These are phyloP conservation scores for Lactuca saligna DNA, from an alignment of 129 eudicot genomes.

Conservation along the genomic window DNA sequence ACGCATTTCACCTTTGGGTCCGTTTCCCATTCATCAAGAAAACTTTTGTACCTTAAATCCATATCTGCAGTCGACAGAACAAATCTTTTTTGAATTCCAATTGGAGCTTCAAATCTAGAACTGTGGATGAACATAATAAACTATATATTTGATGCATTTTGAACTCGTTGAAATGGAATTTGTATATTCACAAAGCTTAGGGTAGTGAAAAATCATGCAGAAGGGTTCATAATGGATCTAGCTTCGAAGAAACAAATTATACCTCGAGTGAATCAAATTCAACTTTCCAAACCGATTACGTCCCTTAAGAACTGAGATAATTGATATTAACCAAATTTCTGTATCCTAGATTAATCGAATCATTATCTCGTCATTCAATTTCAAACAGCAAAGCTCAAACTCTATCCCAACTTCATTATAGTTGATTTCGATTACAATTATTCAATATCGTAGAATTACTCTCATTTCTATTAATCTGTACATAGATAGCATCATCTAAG, in stretches of 20 bases:
- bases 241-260: not conserved
- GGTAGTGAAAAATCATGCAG: slow-evolving; percentile 4
- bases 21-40: slow-evolving; percentile 87
- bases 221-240: not conserved
- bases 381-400: not conserved
- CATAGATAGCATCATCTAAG: not conserved
- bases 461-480: not conserved
- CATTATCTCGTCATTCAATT: not conserved
- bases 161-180: slow-evolving; percentile 3
- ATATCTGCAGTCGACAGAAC: slow-evolving; percentile 59
- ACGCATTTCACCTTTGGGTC: slow-evolving; percentile 89
- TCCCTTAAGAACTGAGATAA: not conserved
- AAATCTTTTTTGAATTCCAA: slow-evolving; percentile 3
- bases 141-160: not conserved
- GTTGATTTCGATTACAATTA: not conserved
- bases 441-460: not conserved
- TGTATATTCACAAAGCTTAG: slow-evolving; percentile 12
- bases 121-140: slow-evolving; percentile 8
- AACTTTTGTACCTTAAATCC: slow-evolving; percentile 76
- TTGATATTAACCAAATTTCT: not conserved
- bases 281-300: not conserved
- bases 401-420: not conserved
- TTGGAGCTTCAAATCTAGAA: slow-evolving; percentile 3
- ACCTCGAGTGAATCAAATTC: slow-evolving; percentile 6
- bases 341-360: not conserved